Evolutionary conservation across 768 basidiomycete genomes (phyloP), one percentile per base, ranked within the genome.

Genomic region (Mrakia frigida): DNA sequence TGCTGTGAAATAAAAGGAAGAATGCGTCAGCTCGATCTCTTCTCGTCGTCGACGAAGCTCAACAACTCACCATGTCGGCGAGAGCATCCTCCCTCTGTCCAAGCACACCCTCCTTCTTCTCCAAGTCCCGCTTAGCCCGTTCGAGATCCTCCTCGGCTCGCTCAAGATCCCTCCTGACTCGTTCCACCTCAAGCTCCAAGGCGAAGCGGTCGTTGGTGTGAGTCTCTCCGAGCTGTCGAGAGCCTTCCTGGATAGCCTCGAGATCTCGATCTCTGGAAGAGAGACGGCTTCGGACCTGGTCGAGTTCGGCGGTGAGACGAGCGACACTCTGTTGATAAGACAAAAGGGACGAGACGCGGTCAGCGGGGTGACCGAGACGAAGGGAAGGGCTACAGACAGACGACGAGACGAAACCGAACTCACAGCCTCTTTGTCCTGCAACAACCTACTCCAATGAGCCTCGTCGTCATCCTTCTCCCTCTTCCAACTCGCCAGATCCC

Each of bases 111-210:
- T 94, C 92, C 68, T 87, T 86, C 68, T 89, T 87, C 21, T 88
- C 87, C 9, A 92, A 82, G 56, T 94, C 92, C 77, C 88, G 87
- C 74, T 90, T 86, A 6, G 90, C 87, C 46, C 91, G 88, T 31
- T 87, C 83, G 6, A 96, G 85, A 73, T 96, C 93, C 78, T 90
- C 89, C 80, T 96, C 92, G 1, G 90, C 85, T 4, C 91, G 85
- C 79, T 90, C 89, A 56, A 97, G 80, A 81, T 99, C 96, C 39
- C 94, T 87, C 82, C 90, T 90, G 69, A 94, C 84, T 3, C 93
- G 85, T 78, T 98, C 96, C 0, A 92, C 86, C 83, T 99, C 95
- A 28, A 98, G 87, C 82, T 97, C 92, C 43, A 98, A 84, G 0
- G 92, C 92, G 85, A 93, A 92, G 61, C 89, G 87, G 33, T 93